A percentile compares a stretch with the other conserved stretches of the same genome.
phyloP scores from a whole-genome alignment of 805 yeast species.

The Tetrapisispora phaffii region DNA sequence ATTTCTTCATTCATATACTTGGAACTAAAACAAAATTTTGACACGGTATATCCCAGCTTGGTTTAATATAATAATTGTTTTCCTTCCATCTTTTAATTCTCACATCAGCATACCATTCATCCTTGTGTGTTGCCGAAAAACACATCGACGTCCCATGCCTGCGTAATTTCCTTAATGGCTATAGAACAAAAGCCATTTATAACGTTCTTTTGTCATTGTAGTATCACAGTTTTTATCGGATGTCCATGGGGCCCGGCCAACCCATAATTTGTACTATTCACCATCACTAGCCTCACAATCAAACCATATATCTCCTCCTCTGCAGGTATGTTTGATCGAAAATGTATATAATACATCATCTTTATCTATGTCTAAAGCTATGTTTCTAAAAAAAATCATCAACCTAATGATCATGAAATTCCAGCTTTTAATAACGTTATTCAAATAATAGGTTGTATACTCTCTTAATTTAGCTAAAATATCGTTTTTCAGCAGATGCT shows the following conservation, averaged over 20 bases:
- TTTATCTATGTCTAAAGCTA: too few species aligned
- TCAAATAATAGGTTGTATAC: neutral
- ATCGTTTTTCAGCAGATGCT: neutral
- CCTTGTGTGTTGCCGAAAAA: neutral
- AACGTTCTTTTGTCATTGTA: neutral
- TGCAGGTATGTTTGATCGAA: neutral
- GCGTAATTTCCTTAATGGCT: neutral
- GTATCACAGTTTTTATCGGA: neutral
- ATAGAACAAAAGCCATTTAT: neutral
- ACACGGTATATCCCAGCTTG: conserved; percentile 1
- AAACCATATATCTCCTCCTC: neutral
- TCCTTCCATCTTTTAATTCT: neutral
- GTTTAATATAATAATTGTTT: neutral
- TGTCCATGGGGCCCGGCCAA: neutral
- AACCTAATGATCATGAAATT: too few species aligned
- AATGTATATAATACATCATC: too few species aligned
- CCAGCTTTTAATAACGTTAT: too few species aligned
- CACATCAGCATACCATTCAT: neutral
- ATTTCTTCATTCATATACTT: too few species aligned
- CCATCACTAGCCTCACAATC: neutral
- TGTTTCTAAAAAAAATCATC: too few species aligned
- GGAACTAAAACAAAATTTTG: neutral
- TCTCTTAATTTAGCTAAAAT: neutral
- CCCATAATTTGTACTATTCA: neutral
- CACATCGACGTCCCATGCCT: neutral